Base-by-base conservation (phyloP, 2,329 filamentous ascomycete species). In the Penicillium sp. region DNA sequence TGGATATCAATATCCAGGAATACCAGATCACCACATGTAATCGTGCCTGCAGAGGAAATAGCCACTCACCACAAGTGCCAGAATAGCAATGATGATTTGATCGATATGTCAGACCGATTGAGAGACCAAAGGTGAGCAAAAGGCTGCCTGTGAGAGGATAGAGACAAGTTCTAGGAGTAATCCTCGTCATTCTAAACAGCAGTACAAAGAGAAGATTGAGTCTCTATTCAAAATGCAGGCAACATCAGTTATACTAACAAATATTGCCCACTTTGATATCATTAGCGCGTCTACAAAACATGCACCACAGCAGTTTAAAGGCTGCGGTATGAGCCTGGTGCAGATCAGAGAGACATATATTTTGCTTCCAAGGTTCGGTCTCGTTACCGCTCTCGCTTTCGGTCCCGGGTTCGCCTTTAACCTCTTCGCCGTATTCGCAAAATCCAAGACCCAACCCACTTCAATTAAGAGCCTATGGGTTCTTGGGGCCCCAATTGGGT, bases 11-110 rank as follows among this genome's bases (percentile, higher is more conserved):
- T 44, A 50, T 27, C 48, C 48, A 50, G 40, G 48, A 50, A 44
- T 50, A 50, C 48, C 48, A 50, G 7, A 50, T 36, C 48, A 50
- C 48, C 31, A 50, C 48, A 50, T 50, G 48, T 50, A 50, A 31
- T 44, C 48, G 48, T 39, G 48, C 48, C 31, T 50, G 48, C 13
- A 50, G 48, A 50, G 48, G 48, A 18, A 50, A 50, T 38, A 50
- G 48, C 48, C 48, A 50, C 38, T 50, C 48, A 21, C 48, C 48
- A 36, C 48, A 50, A 14, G 48, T 50, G 16, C 48, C 48, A 50
- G 48, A 40, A 50, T 50, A 50, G 31, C 48, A 50, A 44, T 50
- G 48, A 39, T 50, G 48, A 50, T 50, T n/a, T n/a, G 48, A 50
- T 50, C 48, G 27, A 50, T 44, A 50, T 50, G 48, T 50, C 40